Conservation (phyloP, 2,329 filamentous ascomycete genomes). For the Huntiella bhutanensis region DNA sequence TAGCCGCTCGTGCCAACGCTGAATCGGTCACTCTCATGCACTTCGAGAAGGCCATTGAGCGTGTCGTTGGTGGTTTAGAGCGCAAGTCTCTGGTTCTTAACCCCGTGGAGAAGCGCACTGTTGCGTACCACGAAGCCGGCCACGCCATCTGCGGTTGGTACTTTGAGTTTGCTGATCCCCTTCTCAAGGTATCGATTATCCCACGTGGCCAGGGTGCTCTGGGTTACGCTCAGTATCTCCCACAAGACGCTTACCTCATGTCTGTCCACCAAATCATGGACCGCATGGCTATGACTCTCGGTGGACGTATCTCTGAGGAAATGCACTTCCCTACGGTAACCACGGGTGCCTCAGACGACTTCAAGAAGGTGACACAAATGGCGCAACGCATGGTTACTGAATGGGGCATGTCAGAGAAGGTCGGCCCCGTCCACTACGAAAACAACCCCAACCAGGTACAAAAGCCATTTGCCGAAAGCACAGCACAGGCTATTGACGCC, state of each 20-base stretch:
- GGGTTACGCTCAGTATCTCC: constrained; percentile 95
- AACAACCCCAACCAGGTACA: constrained; percentile 64
- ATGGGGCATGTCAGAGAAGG: constrained; percentile 93
- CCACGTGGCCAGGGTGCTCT: constrained; percentile 84
- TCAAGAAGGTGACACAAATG: constrained; percentile 94
- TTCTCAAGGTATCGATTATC: constrained; percentile 97
- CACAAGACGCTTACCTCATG: constrained; percentile 87
- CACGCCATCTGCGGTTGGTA: constrained; percentile 98
- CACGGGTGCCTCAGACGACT: constrained; percentile 86
- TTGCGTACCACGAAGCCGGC: constrained; percentile 94
- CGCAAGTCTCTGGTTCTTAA: constrained; percentile 91
- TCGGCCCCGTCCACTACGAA: constrained; percentile 83
- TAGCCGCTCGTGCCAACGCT: constrained; percentile 69
- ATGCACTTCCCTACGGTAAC: constrained; percentile 94
- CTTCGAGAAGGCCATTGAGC: constrained; percentile 95
- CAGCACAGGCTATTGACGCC: constrained; percentile 74
- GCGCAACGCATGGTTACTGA: constrained; percentile 98
- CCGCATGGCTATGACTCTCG: constrained; percentile 98
- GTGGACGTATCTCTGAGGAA: constrained; percentile 87
- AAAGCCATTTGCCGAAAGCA: constrained; percentile 92
- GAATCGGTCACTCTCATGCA: constrained; percentile 69
- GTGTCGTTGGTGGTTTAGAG: constrained; percentile 87
- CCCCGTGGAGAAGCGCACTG: constrained; percentile 84
- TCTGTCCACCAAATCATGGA: constrained; percentile 93
- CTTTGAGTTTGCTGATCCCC: constrained; percentile 85